Conservation (phyloP, 116 monocot species). For the Phalaenopsis hybrid region DNA sequence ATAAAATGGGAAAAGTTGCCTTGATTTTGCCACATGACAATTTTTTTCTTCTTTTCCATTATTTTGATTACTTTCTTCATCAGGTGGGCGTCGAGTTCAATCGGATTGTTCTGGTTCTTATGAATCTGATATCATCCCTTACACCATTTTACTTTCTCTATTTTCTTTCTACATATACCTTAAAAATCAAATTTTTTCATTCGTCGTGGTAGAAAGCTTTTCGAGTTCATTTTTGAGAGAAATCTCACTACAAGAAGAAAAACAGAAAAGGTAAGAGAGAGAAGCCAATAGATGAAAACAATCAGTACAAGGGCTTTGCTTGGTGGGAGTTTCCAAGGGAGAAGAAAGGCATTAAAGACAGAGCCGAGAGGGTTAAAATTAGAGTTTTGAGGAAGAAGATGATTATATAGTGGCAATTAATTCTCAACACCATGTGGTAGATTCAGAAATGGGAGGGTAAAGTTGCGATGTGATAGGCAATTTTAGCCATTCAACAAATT, state of each 20-base stretch:
- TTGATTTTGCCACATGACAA: no score
- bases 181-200: not conserved
- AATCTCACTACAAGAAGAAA: not conserved
- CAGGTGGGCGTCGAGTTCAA: no score
- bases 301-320: constrained; percentile 1
- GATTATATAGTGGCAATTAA: constrained; percentile 7
- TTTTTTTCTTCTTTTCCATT: no score
- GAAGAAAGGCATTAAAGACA: not conserved
- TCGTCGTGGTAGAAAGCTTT: not conserved
- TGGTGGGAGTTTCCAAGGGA: constrained; percentile 5
- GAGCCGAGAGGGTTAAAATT: constrained; percentile 1
- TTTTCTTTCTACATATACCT: not conserved
- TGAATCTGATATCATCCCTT: not conserved
- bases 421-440: not conserved
- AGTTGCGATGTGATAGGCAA: no score
- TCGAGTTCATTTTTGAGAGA: not conserved
- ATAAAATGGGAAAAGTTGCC: no score
- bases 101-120: not conserved
- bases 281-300: constrained; percentile 2
- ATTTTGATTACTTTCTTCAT: no score
- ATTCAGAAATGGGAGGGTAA: not conserved
- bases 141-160: not conserved
- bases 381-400: not conserved
- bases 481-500: no score
- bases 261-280: not conserved